Evolutionary conservation across 208 protist genomes (phyloP).

Genomic region (Endotrypanum monterogeii): DNA sequence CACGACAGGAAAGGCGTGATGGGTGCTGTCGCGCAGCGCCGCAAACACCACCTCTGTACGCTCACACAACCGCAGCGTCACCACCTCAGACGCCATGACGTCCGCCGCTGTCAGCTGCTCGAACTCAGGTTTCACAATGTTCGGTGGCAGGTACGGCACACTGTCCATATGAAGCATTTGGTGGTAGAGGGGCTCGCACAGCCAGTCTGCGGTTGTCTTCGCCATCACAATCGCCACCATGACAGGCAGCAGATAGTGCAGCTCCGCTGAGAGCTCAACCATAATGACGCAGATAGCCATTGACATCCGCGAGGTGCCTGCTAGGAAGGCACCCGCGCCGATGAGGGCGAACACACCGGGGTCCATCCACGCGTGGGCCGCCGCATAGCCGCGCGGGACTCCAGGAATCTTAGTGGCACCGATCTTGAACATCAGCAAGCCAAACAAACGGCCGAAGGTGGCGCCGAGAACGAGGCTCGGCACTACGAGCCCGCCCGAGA

Average conservation of each 20-base stretch:
- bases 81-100: constrained; percentile 89
- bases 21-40: constrained; percentile 65
- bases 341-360: constrained; percentile 93
- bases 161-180: constrained; percentile 88
- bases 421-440: constrained; percentile 73
- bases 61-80: constrained; percentile 66
- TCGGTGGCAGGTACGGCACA: constrained; percentile 83
- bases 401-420: constrained; percentile 21
- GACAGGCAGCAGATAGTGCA: constrained; percentile 93
- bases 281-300: constrained; percentile 96
- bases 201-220: constrained; percentile 89
- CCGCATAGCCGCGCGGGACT: constrained; percentile 52
- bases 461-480: constrained; percentile 92
- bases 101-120: constrained; percentile 88
- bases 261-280: constrained; percentile 93
- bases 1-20: constrained; percentile 95
- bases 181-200: constrained; percentile 92
- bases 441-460: constrained; percentile 82
- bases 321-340: constrained; percentile 91
- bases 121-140: constrained; percentile 75
- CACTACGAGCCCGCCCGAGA: constrained; percentile 91
- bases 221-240: constrained; percentile 94
- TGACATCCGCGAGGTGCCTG: constrained; percentile 91
- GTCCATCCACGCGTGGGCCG: constrained; percentile 80
- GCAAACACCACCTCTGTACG: constrained; percentile 73